Evolutionary conservation across 208 protist genomes (phyloP).

Genomic region (Angomonas ambiguus): DNA sequence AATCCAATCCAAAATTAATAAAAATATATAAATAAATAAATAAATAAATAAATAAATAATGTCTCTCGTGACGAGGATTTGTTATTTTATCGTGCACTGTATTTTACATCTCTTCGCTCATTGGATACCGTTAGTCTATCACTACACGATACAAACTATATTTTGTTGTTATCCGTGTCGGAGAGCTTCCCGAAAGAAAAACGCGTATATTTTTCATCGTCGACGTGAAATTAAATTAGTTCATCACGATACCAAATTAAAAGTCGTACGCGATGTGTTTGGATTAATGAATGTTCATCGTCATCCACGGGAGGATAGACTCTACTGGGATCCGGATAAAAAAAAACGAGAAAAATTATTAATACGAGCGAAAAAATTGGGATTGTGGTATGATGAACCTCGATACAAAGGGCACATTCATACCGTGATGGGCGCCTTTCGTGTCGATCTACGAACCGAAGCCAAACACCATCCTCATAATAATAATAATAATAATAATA

Average conservation of each 20-base stretch:
- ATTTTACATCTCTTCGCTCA: constrained; percentile 36
- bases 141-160: constrained; percentile 17
- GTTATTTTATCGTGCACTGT: constrained; percentile 38
- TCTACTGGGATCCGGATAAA: constrained; percentile 20
- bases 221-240: constrained; percentile 26
- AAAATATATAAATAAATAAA: no score
- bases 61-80: constrained; percentile 7
- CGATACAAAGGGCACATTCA: constrained; percentile 48
- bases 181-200: constrained; percentile 1
- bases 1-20: no score
- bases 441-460: constrained; percentile 8
- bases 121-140: constrained; percentile 18
- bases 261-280: constrained; percentile 27
- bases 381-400: constrained; percentile 30
- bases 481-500: no score
- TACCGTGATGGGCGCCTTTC: constrained; percentile 44
- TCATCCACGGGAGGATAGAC: constrained; percentile 20
- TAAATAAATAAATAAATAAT: constrained; percentile 8
- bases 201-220: constrained; percentile 24
- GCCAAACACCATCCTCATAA: no score
- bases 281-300: constrained; percentile 25
- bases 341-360: constrained; percentile 2
- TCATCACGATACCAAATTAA: constrained; percentile 16
- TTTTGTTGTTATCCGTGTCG: constrained; percentile 21
- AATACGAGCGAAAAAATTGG: constrained; percentile 17